Evolutionary conservation across 768 basidiomycete species (phyloP).

Genomic region (Tulasnella calospora): DNA sequence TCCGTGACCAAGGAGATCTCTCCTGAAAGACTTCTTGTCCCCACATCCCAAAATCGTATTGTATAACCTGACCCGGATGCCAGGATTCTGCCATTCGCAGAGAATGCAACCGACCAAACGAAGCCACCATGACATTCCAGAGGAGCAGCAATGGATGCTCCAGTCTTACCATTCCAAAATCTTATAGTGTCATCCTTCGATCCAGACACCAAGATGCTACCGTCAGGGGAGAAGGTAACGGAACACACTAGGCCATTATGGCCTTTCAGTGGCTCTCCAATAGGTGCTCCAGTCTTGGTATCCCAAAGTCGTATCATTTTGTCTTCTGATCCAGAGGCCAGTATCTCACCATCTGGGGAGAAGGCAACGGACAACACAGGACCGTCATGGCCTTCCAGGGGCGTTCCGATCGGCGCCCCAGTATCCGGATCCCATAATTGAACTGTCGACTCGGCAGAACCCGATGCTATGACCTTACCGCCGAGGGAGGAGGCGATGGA

Average conservation of each 20-base stretch:
- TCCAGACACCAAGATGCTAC: background rate
- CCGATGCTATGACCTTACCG: too few species aligned
- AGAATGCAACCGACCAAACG: background rate
- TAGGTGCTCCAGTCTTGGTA: too few species aligned
- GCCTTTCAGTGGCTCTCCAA: too few species aligned
- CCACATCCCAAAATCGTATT: background rate
- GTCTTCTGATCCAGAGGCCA: background rate
- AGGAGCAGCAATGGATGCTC: background rate
- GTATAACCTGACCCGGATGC: background rate
- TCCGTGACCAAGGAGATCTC: background rate
- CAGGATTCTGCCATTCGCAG: background rate
- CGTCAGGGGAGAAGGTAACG: background rate
- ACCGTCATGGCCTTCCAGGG: background rate
- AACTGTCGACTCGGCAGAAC: too few species aligned
- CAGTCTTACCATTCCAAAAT: background rate
- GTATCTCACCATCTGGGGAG: constrained; percentile 1
- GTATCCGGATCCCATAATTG: background rate
- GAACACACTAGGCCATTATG: background rate
- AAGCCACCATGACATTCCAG: background rate
- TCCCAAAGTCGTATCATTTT: background rate
- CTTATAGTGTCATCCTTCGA: background rate
- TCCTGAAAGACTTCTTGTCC: background rate
- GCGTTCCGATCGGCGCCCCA: background rate
- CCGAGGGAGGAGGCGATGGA: too few species aligned
- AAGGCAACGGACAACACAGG: constrained; percentile 14